Evolutionary conservation across 1,284 basidiomycete genomes (phyloP).

Genomic region (Trichosporon sp.): DNA sequence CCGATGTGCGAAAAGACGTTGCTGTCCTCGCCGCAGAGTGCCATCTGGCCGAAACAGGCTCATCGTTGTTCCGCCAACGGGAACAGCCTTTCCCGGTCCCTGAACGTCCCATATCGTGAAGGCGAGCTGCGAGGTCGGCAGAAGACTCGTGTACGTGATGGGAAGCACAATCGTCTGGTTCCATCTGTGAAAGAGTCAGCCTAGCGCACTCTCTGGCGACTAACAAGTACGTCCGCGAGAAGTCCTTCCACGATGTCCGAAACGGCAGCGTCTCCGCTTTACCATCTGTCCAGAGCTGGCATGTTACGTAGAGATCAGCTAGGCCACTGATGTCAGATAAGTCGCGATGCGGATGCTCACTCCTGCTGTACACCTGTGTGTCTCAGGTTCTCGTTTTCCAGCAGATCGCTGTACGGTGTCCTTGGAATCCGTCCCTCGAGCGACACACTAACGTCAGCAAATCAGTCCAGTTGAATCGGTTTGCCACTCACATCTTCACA

Average conservation of each 20-base stretch:
- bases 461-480: neutral
- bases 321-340: conserved; percentile 54
- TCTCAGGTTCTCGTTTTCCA: conserved; percentile 68
- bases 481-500: conserved; percentile 66
- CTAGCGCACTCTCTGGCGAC: neutral
- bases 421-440: conserved; percentile 70
- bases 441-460: conserved; percentile 58
- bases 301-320: conserved; percentile 87
- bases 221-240: conserved; percentile 73
- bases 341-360: conserved; percentile 50
- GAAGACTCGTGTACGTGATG: conserved; percentile 84
- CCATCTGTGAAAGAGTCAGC: conserved; percentile 59
- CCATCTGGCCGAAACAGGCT: conserved; percentile 85
- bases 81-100: conserved; percentile 64
- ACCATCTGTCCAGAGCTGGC: conserved; percentile 85
- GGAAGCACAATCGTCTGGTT: conserved; percentile 90
- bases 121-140: conserved; percentile 77
- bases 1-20: conserved; percentile 77
- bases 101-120: conserved; percentile 95
- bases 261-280: conserved; percentile 85
- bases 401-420: conserved; percentile 62
- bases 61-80: conserved; percentile 86
- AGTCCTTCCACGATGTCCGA: conserved; percentile 86
- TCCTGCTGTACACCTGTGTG: conserved; percentile 72
- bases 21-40: conserved; percentile 86